A percentile compares a stretch with the other conserved stretches of the same genome.
phyloP scores from a whole-genome alignment of 148 eudicot species.

The Rhododendron kiyosumense region DNA sequence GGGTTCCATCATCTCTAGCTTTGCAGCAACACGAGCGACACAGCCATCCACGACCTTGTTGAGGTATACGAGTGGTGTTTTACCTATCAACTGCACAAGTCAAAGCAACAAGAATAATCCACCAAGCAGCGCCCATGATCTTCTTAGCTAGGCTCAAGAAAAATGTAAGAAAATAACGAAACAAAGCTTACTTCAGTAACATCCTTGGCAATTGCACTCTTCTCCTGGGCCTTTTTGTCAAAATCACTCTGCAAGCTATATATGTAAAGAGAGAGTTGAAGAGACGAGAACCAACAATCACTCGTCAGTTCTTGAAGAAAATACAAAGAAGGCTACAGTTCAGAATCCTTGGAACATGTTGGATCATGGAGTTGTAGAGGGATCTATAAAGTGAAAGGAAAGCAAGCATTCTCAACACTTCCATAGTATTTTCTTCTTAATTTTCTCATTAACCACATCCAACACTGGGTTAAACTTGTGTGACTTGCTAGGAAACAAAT shows the following conservation, averaged over 20 bases:
- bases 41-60: constrained; percentile 71
- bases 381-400: too few relatives aligned
- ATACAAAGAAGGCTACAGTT: neutral
- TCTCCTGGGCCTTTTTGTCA: constrained; percentile 25
- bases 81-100: constrained; percentile 53
- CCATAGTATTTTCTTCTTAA: neutral
- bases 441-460: neutral
- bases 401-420: neutral
- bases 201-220: constrained; percentile 52
- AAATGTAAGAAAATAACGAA: neutral
- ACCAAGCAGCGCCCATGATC: neutral
- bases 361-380: too few relatives aligned
- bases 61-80: constrained; percentile 77
- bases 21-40: constrained; percentile 65
- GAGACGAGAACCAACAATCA: constrained; percentile 1
- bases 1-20: constrained; percentile 80
- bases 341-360: neutral
- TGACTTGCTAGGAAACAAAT: neutral
- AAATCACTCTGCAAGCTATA: neutral
- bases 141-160: neutral
- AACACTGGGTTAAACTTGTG: neutral
- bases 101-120: neutral
- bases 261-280: neutral
- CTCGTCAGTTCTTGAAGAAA: neutral
- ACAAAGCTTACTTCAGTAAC: constrained; percentile 53